Percentiles rank a stretch among this genome's conserved stretches.
phyloP scores from a whole-genome alignment of 352 stramenopile species.

The Saprolegnia parasitica region DNA sequence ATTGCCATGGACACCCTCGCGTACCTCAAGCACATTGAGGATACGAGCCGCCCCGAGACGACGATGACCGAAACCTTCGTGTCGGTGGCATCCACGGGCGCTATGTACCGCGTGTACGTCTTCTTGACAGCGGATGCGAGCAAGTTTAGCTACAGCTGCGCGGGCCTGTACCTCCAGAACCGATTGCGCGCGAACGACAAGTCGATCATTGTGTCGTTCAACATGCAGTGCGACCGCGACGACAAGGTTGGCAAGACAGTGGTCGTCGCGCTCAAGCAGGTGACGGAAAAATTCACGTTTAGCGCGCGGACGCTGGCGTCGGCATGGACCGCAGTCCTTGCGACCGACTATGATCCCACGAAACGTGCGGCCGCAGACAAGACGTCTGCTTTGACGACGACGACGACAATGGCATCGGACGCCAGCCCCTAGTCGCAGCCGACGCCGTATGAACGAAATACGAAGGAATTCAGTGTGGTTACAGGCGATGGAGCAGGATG shows the following conservation, averaged over 20 bases:
- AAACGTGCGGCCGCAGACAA: too few species aligned
- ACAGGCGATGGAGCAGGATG: too few species aligned
- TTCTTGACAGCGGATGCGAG: not conserved
- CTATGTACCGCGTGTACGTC: not conserved
- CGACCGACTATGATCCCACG: too few species aligned
- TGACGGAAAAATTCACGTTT: constrained; percentile 2
- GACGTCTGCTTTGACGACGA: not conserved
- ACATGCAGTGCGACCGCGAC: not conserved
- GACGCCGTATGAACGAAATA: too few species aligned
- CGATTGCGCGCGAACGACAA: not conserved
- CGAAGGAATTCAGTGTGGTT: too few species aligned
- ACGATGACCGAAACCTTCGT: constrained; percentile 3
- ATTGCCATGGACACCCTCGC: not conserved
- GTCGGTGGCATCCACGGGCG: constrained; percentile 1
- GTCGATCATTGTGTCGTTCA: not conserved
- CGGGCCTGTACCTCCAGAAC: not conserved
- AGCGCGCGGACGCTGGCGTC: too few species aligned
- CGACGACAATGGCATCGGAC: too few species aligned
- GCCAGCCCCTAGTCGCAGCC: too few species aligned
- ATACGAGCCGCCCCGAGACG: not conserved
- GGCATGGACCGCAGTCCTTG: too few species aligned
- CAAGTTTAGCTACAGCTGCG: not conserved
- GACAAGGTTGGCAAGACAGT: constrained; percentile 2
- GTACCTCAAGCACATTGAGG: constrained; percentile 5
- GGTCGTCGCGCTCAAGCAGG: not conserved